These are phyloP conservation scores for Tulasnella sp. DNA, from an alignment of 768 basidiomycete species.

Conservation along the genomic window DNA sequence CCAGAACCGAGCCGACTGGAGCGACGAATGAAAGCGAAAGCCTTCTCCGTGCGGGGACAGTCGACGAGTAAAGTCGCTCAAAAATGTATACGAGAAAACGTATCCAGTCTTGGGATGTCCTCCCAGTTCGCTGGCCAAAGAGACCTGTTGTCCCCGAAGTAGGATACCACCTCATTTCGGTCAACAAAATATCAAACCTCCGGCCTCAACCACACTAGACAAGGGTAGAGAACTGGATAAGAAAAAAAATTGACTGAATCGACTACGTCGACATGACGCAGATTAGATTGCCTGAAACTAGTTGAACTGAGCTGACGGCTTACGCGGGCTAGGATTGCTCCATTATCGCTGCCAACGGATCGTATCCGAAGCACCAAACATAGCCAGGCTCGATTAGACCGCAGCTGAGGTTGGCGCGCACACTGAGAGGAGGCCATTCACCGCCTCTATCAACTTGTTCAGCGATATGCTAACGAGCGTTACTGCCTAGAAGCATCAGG, in stretches of 20 bases:
- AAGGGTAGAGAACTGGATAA: not conserved
- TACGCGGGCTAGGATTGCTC: not conserved
- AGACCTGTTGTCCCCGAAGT: not conserved
- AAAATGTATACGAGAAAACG: not conserved
- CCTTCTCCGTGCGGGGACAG: not conserved
- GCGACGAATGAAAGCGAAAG: not conserved
- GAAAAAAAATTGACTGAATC: not conserved
- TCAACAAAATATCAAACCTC: not conserved
- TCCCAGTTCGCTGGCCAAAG: not conserved
- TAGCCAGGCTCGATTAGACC: not conserved
- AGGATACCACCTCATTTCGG: not conserved
- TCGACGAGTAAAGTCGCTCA: not conserved
- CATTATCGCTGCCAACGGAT: constrained; percentile 1
- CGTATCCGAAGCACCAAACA: constrained; percentile 4
- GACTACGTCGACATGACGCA: not conserved
- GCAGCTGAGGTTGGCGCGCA: constrained; percentile 7
- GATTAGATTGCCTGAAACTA: not conserved
- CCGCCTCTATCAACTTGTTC: not conserved
- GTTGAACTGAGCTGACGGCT: not conserved
- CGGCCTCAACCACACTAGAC: not conserved
- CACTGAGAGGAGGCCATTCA: not conserved
- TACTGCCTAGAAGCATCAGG: not conserved
- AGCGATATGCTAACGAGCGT: not conserved
- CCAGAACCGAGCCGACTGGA: not conserved
- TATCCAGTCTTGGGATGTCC: not conserved